Conservation (phyloP, 495 filamentous ascomycete species). For the Podospora pseudopauciseta region DNA sequence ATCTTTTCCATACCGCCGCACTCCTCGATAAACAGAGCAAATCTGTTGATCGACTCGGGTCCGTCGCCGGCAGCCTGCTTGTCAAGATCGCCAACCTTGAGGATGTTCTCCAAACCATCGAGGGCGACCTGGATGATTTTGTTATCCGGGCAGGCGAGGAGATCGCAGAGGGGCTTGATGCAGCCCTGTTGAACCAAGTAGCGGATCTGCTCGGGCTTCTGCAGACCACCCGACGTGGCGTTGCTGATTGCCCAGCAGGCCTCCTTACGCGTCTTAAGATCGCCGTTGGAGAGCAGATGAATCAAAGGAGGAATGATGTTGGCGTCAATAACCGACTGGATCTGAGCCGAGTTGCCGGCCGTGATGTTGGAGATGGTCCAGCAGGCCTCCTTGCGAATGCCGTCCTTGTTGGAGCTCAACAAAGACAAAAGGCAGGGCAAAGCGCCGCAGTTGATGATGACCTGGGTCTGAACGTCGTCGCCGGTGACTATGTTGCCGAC, state of each 20-base stretch:
- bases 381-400: constrained; percentile 98
- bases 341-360: constrained; percentile 95
- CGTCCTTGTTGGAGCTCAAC: constrained; percentile 93
- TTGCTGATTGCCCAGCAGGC: constrained; percentile 99
- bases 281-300: constrained; percentile 90
- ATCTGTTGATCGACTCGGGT: constrained; percentile 85
- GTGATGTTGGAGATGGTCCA: constrained; percentile 99
- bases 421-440: constrained; percentile 88
- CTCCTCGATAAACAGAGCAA: constrained; percentile 97
- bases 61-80: constrained; percentile 77
- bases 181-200: constrained; percentile 90
- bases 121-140: constrained; percentile 99
- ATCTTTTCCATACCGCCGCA: constrained; percentile 99
- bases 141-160: constrained; percentile 95
- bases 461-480: constrained; percentile 97
- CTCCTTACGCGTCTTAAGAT: constrained; percentile 99
- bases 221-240: constrained; percentile 93
- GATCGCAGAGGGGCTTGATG: constrained; percentile 96
- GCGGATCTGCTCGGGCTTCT: constrained; percentile 97
- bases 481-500: constrained; percentile 99
- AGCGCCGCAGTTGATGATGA: constrained; percentile 98
- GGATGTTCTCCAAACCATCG: constrained; percentile 97
- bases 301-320: constrained; percentile 96
- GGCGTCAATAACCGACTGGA: constrained; percentile 94
- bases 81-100: constrained; percentile 98